These are phyloP conservation scores for Ceratocystis smalleyi DNA, from an alignment of 2,329 filamentous ascomycete species.

Conservation along the genomic window DNA sequence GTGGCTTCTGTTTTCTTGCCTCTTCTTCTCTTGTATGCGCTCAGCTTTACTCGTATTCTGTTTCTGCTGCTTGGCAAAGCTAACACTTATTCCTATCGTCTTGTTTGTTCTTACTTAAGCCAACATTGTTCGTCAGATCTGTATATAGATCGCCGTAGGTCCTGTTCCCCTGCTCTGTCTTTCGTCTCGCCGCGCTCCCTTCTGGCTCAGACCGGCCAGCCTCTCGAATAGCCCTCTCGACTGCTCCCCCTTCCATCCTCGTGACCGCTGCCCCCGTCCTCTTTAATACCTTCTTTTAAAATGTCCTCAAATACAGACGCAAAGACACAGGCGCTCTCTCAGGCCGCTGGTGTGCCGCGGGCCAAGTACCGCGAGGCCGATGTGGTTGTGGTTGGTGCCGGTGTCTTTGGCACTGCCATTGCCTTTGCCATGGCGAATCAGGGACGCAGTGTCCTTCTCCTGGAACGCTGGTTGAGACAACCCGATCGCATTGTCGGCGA, in stretches of 20 bases:
- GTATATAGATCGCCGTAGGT: neutral
- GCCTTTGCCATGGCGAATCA: conserved; percentile 76
- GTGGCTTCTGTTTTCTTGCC: neutral
- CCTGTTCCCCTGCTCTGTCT: neutral
- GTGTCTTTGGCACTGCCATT: conserved; percentile 73
- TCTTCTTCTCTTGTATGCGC: neutral
- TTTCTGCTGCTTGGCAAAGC: neutral
- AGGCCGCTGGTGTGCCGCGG: neutral
- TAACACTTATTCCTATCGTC: neutral
- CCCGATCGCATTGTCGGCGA: conserved; percentile 94
- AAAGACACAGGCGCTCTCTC: neutral
- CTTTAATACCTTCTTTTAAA: neutral
- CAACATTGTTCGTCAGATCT: neutral
- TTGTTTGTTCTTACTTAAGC: neutral
- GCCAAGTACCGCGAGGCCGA: conserved; percentile 50
- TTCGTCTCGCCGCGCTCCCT: neutral
- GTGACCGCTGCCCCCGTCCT: neutral
- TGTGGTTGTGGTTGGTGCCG: conserved; percentile 82
- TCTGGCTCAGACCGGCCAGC: neutral
- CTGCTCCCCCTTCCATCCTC: neutral
- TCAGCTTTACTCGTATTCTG: neutral
- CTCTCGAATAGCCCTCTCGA: neutral
- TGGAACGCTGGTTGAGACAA: conserved; percentile 80
- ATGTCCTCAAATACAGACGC: neutral
- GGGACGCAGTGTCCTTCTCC: conserved; percentile 74